A percentile compares a stretch with the other conserved stretches of the same genome.
These are phyloP conservation scores for Coelastrella sp. DNA, from an alignment of 139 green algal genomes.

Conservation along the genomic window DNA sequence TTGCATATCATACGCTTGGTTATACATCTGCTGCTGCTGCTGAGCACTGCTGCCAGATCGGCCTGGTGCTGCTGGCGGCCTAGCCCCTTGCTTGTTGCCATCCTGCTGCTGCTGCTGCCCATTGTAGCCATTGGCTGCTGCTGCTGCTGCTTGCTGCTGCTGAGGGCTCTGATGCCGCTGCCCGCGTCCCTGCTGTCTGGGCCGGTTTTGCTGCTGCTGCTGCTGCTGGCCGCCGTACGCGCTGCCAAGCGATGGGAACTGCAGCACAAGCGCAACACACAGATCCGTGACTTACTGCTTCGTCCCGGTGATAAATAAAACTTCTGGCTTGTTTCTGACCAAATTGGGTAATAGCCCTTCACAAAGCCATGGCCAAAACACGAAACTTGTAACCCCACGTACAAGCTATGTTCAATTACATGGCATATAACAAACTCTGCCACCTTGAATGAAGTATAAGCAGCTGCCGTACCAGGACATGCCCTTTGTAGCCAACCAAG, in stretches of 20 bases:
- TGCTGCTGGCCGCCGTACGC: neutral
- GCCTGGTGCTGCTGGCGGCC: constrained; percentile 12
- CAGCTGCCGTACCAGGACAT: no score
- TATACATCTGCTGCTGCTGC: neutral
- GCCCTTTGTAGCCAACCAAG: no score
- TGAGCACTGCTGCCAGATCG: neutral
- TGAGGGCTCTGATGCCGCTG: neutral
- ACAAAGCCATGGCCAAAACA: no score
- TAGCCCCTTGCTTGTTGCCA: neutral
- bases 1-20: neutral
- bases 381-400: no score
- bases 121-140: neutral
- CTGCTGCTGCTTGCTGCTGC: constrained; percentile 7
- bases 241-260: constrained; percentile 1
- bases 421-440: no score
- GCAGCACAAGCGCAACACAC: neutral
- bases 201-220: neutral
- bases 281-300: neutral
- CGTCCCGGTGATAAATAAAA: neutral
- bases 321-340: neutral
- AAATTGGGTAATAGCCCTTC: no score
- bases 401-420: no score
- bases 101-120: constrained; percentile 10
- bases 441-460: no score
- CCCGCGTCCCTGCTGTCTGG: neutral